Evolutionary conservation across 2,329 filamentous ascomycete genomes (phyloP).

Genomic region (Metarhizium album): DNA sequence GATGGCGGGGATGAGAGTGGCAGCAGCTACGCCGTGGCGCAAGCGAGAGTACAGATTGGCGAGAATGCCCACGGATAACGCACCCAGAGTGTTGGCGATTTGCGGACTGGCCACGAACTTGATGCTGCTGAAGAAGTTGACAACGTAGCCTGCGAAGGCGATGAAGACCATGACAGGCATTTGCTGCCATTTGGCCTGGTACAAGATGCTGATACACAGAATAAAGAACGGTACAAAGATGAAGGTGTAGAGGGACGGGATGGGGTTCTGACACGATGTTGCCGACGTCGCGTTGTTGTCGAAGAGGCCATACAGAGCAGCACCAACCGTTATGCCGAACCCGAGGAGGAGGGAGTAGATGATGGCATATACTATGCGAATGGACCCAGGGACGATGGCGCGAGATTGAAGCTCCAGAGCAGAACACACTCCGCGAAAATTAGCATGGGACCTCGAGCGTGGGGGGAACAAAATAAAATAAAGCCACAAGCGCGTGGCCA

Average conservation of each 20-base stretch:
- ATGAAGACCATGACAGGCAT: conserved; percentile 68
- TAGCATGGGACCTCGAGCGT: not conserved
- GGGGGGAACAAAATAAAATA: no score
- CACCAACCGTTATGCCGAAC: conserved; percentile 60
- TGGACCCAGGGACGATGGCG: conserved; percentile 58
- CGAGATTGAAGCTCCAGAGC: conserved; percentile 57
- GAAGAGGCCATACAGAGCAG: conserved; percentile 51
- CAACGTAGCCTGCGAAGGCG: conserved; percentile 61
- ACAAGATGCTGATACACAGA: conserved; percentile 62
- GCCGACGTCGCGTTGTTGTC: conserved; percentile 39
- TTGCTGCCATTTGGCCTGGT: conserved; percentile 74
- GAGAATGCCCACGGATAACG: conserved; percentile 63
- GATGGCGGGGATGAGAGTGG: conserved; percentile 36
- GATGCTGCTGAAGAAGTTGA: conserved; percentile 61
- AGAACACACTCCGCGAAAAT: conserved; percentile 24
- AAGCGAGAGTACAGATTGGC: conserved; percentile 66
- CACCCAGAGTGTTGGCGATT: conserved; percentile 66
- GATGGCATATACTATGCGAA: conserved; percentile 64
- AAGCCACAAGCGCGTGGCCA: no score
- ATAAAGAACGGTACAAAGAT: conserved; percentile 66
- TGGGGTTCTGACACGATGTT: conserved; percentile 30
- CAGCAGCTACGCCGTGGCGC: conserved; percentile 38
- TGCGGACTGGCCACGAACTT: conserved; percentile 61
- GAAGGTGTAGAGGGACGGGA: conserved; percentile 42
- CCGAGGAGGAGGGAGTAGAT: conserved; percentile 64